Evolutionary conservation across 2,329 filamentous ascomycete species (phyloP).

Genomic region (Fusarium lateritium): DNA sequence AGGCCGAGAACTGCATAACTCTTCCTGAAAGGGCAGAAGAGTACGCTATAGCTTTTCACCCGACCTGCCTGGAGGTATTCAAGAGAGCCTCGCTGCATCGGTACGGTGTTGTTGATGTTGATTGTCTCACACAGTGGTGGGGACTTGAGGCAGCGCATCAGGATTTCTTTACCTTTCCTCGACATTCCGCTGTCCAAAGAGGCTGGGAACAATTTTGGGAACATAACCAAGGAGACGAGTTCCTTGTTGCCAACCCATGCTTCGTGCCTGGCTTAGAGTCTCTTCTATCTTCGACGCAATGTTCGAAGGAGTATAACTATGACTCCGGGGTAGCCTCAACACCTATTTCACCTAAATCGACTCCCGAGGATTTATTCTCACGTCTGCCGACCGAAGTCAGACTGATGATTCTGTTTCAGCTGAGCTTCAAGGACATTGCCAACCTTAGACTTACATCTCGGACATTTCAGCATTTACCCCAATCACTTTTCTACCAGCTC

Average conservation of each 20-base stretch:
- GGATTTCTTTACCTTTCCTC: constrained; percentile 14
- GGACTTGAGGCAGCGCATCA: not conserved
- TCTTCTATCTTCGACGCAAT: constrained; percentile 11
- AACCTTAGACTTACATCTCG: constrained; percentile 29
- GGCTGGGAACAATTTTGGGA: constrained; percentile 26
- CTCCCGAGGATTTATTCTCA: constrained; percentile 9
- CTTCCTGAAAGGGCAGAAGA: not conserved
- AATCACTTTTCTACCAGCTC: constrained; percentile 9
- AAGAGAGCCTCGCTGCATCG: constrained; percentile 44
- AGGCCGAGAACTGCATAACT: constrained; percentile 18
- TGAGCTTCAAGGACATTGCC: constrained; percentile 28
- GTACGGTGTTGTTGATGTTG: constrained; percentile 35
- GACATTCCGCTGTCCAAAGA: constrained; percentile 6
- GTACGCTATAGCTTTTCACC: constrained; percentile 48
- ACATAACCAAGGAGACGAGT: constrained; percentile 31
- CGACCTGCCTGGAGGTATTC: constrained; percentile 51
- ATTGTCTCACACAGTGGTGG: constrained; percentile 38
- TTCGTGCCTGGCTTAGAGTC: constrained; percentile 22
- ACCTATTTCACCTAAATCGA: fast-evolving
- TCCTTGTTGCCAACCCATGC: constrained; percentile 43
- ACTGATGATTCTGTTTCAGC: constrained; percentile 17
- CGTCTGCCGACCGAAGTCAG: constrained; percentile 30
- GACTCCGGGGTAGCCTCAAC: not conserved
- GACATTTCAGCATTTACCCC: constrained; percentile 29
- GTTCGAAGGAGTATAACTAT: not conserved